Evolutionary conservation across 257 asterid species (phyloP).

Genomic region (Penstemon barbatus): DNA sequence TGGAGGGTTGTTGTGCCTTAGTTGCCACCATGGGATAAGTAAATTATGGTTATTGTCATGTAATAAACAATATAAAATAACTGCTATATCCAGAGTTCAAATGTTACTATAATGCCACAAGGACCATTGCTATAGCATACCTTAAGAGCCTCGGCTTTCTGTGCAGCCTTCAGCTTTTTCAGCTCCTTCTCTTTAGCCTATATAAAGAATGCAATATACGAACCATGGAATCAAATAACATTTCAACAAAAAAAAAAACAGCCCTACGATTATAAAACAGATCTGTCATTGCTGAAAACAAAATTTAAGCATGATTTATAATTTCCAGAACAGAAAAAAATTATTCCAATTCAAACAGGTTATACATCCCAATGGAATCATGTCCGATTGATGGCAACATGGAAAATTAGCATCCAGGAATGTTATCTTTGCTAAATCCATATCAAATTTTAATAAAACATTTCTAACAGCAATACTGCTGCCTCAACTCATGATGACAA

Average conservation of each 20-base stretch:
- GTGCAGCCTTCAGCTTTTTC: slow-evolving; percentile 85
- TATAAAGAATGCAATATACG: slow-evolving; percentile 22
- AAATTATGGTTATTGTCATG: background rate
- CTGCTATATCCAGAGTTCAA: slow-evolving; percentile 25
- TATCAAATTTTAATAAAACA: slow-evolving; percentile 10
- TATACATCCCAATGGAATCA: background rate
- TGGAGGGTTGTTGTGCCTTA: slow-evolving; percentile 66
- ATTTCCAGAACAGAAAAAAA: background rate
- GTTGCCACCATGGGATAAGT: slow-evolving; percentile 8
- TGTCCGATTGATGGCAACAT: background rate
- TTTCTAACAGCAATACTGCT: background rate
- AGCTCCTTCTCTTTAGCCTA: slow-evolving; percentile 91
- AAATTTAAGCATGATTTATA: background rate
- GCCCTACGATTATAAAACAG: background rate
- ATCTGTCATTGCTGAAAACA: background rate
- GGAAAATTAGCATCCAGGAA: background rate
- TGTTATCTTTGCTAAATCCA: background rate
- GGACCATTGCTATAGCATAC: slow-evolving; percentile 22
- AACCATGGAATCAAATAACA: background rate
- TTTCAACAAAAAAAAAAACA: slow-evolving; percentile 5
- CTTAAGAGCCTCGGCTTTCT: slow-evolving; percentile 75
- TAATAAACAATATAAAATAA: background rate
- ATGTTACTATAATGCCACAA: background rate
- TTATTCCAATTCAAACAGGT: background rate
- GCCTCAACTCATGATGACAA: background rate